phyloP scores from a whole-genome alignment of 768 basidiomycete genomes.

The Gyrodon lividus region DNA sequence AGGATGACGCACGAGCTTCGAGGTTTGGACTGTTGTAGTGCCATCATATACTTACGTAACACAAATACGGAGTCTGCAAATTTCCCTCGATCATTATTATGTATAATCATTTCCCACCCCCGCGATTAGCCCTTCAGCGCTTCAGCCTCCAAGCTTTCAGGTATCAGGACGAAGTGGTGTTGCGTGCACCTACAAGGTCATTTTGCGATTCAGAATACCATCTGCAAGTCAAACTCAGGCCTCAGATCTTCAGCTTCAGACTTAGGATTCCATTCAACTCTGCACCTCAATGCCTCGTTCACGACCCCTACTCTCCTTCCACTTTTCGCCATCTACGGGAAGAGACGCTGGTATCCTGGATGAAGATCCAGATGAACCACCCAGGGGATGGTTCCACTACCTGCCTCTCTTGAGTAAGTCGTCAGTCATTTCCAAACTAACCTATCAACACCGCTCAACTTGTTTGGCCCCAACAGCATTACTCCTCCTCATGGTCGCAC shows the following conservation, averaged over 20 bases:
- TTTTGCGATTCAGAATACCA: too few relatives aligned
- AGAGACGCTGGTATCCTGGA: slow-evolving; percentile 14
- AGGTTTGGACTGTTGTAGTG: too few relatives aligned
- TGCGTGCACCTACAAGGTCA: too few relatives aligned
- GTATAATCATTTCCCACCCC: too few relatives aligned
- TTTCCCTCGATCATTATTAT: too few relatives aligned
- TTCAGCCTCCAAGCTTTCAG: too few relatives aligned
- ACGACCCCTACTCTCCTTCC: slow-evolving; percentile 29
- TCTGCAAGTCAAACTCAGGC: too few relatives aligned
- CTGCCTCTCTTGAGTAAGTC: slow-evolving; percentile 54
- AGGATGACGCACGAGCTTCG: too few relatives aligned
- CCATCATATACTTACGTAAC: too few relatives aligned
- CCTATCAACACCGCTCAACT: slow-evolving; percentile 1
- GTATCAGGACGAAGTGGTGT: background rate
- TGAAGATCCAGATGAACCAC: slow-evolving; percentile 35
- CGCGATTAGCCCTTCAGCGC: too few relatives aligned
- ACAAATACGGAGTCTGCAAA: too few relatives aligned
- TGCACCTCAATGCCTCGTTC: slow-evolving; percentile 21
- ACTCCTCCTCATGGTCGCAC: slow-evolving; percentile 59
- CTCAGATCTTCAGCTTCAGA: too few relatives aligned
- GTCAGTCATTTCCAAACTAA: background rate
- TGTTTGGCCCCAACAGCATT: slow-evolving; percentile 34
- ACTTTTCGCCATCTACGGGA: slow-evolving; percentile 15
- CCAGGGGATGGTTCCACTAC: slow-evolving; percentile 56
- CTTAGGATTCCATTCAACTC: background rate